phyloP scores from a whole-genome alignment of 495 filamentous ascomycete genomes.

The Jackrogersella multiformis region DNA sequence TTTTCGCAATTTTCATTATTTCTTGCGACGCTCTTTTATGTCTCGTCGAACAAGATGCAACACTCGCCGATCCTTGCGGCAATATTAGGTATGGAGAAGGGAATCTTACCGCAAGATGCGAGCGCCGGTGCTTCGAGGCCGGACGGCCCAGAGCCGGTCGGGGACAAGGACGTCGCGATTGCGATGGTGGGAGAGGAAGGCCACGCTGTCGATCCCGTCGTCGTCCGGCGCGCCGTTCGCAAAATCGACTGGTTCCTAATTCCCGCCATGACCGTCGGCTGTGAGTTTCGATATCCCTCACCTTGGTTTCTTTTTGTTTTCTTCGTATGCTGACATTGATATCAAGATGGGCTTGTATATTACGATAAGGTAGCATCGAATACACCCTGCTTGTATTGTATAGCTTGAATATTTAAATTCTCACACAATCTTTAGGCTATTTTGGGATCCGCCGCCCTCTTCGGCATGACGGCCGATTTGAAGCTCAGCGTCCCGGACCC shows the following conservation, averaged over 20 bases:
- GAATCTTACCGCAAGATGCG: constrained; percentile 9
- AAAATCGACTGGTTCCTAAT: constrained; percentile 79
- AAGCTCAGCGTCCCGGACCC: constrained; percentile 58
- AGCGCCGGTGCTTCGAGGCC: background rate
- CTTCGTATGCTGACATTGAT: background rate
- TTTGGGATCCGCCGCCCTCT: constrained; percentile 73
- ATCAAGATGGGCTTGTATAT: constrained; percentile 72
- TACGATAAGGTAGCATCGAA: constrained; percentile 74
- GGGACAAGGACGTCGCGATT: constrained; percentile 50
- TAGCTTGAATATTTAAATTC: no score
- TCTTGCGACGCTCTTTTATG: background rate
- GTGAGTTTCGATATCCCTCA: constrained; percentile 24
- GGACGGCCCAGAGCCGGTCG: background rate
- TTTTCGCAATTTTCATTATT: constrained; percentile 2
- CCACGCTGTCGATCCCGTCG: constrained; percentile 31
- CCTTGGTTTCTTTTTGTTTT: background rate
- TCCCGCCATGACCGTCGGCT: constrained; percentile 74
- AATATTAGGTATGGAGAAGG: constrained; percentile 29
- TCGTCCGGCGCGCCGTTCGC: constrained; percentile 60
- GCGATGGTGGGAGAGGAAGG: constrained; percentile 50
- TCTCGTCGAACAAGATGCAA: background rate
- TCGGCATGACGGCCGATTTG: constrained; percentile 79
- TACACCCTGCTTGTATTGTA: no score
- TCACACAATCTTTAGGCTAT: constrained; percentile 75
- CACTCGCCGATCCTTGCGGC: background rate